Percentiles rank a stretch among this genome's conserved stretches.
phyloP scores from a whole-genome alignment of 139 green algal genomes.

The Pseudopediastrum boryanum region DNA sequence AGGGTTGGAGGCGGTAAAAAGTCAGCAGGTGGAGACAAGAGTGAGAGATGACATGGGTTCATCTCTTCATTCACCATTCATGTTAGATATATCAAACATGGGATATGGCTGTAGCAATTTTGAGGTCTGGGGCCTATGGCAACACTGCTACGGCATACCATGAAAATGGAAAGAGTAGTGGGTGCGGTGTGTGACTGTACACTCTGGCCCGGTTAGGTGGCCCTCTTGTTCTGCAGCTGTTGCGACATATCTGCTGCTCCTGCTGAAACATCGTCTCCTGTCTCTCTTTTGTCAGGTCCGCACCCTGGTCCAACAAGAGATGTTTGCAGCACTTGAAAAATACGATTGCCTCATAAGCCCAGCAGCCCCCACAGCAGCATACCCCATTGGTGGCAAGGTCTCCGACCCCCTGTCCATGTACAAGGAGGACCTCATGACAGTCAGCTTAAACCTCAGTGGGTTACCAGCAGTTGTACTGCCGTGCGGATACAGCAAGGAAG shows the following conservation, averaged over 20 bases:
- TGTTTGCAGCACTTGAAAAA: slow-evolving; percentile 57
- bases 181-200: too few relatives aligned
- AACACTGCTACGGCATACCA: too few relatives aligned
- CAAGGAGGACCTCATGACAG: slow-evolving; percentile 95
- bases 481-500: slow-evolving; percentile 55
- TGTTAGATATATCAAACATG: too few relatives aligned
- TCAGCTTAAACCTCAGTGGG: slow-evolving; percentile 94
- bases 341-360: slow-evolving; percentile 86
- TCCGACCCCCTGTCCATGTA: slow-evolving; percentile 92
- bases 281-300: slow-evolving; percentile 88
- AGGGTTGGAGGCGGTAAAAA: too few relatives aligned
- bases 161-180: too few relatives aligned
- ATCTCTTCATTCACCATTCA: too few relatives aligned
- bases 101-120: too few relatives aligned
- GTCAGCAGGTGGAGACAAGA: too few relatives aligned
- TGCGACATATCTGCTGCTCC: not conserved
- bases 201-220: too few relatives aligned
- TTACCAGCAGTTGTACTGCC: slow-evolving; percentile 86
- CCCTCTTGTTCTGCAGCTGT: not conserved
- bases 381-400: slow-evolving; percentile 82
- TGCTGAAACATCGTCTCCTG: not conserved
- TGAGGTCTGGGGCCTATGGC: too few relatives aligned
- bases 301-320: slow-evolving; percentile 81
- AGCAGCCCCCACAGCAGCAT: slow-evolving; percentile 84
- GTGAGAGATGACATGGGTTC: too few relatives aligned